Evolutionary conservation across 2,329 filamentous ascomycete species (phyloP).

Genomic region (Nothophaeocryptopus gaeumannii): DNA sequence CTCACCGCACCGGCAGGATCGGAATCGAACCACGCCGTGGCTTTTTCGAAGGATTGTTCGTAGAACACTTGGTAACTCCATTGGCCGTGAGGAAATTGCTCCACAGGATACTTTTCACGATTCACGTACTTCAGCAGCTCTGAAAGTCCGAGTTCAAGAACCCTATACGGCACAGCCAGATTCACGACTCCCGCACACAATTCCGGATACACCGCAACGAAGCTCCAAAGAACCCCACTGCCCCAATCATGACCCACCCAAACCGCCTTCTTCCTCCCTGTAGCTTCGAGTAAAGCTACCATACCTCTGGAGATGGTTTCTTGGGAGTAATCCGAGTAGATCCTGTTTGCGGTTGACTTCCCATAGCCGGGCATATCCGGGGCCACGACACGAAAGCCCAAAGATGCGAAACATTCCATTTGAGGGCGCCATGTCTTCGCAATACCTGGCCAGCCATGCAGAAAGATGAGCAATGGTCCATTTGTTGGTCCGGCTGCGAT

Average conservation of each 20-base stretch:
- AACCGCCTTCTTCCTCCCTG: constrained; percentile 40
- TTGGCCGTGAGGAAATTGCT: constrained; percentile 33
- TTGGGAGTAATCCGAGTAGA: constrained; percentile 30
- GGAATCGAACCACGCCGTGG: constrained; percentile 8
- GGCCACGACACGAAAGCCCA: constrained; percentile 26
- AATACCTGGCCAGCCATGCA: constrained; percentile 35
- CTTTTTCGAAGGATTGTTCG: constrained; percentile 24
- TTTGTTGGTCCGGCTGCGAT: constrained; percentile 18
- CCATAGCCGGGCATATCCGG: constrained; percentile 38
- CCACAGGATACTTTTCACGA: constrained; percentile 45
- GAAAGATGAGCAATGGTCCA: constrained; percentile 23
- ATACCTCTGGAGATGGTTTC: constrained; percentile 28
- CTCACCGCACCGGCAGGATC: constrained; percentile 26
- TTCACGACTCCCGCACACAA: constrained; percentile 27
- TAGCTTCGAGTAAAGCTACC: constrained; percentile 39
- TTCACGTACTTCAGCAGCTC: constrained; percentile 38
- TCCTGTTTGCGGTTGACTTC: constrained; percentile 27
- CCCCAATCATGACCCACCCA: constrained; percentile 51
- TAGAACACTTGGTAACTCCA: constrained; percentile 35
- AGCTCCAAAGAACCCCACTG: constrained; percentile 27
- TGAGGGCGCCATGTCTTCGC: constrained; percentile 37
- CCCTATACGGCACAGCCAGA: constrained; percentile 41
- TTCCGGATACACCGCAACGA: constrained; percentile 25
- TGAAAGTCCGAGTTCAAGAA: constrained; percentile 42
- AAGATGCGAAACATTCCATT: constrained; percentile 28